Base-by-base conservation (phyloP, 441 rosid species). In the California macrophylla region DNA sequence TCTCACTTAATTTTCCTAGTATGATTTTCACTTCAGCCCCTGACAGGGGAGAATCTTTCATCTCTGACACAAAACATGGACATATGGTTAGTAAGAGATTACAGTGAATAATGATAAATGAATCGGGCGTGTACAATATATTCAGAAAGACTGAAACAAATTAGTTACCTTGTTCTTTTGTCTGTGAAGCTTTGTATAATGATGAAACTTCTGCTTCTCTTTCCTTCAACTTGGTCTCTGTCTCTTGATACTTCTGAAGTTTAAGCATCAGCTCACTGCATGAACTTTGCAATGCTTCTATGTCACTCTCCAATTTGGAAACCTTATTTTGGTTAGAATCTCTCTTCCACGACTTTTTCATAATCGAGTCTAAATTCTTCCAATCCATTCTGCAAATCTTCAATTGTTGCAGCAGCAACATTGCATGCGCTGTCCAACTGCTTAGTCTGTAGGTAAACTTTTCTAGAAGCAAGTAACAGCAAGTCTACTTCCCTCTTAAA, bases 321-420 rank as follows among this genome's bases (percentile, higher is more conserved):
- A 86, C 83, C 82, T 72, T 80, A 34, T 72, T 73, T 79, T 83
- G 84, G 75, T 80, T 73, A 15, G 69, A 58, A 70, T 77, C 86
- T 74, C 86, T 89, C 97, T 75, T 80, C 83, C 65, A 73, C 66
- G 72, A 77, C 81, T 65, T 76, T 80, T 81, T 74, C 83, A 45
- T 81, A 78, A 78, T 79, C 60, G 42, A 28, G 75, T 56, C 69
- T 74, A 34, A 71, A 67, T 70, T 83, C 87, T 38, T 70, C 73
- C 81, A 93, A 72, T 71, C 83, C 82, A 67, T 76, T 79, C 79
- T 89, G 87, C 87, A 91, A 81, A 61, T 89, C 87, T 72, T 77
- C 81, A 68, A 91, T 85, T 20, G 72, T 69, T 58, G 77, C 58
- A 61, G 83, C 87, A 38, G 93, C 88, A 26, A 78, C 82, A 62